These are phyloP conservation scores for Paramecium sonneborni DNA, from an alignment of 73 alveolate species.

Conservation along the genomic window DNA sequence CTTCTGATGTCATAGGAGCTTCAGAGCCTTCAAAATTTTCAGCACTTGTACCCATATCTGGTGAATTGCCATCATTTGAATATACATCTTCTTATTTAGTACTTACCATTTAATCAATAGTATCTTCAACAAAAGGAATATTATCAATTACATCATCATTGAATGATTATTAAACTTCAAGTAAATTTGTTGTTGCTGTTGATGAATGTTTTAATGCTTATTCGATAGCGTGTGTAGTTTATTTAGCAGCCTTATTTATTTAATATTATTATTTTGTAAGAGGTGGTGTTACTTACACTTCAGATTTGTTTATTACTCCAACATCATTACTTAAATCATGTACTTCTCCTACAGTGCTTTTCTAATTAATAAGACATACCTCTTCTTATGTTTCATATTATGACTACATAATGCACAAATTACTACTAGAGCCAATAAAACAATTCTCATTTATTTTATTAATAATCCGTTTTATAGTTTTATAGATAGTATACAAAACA, in stretches of 20 bases:
- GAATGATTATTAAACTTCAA: background rate
- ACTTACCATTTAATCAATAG: background rate
- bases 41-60: constrained; percentile 20
- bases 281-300: background rate
- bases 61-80: constrained; percentile 36
- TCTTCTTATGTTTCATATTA: background rate
- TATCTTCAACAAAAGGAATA: constrained; percentile 8
- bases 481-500: background rate
- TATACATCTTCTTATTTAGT: background rate
- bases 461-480: constrained; percentile 56
- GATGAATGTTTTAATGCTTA: background rate
- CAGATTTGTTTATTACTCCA: constrained; percentile 1
- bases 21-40: background rate
- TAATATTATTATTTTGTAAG: constrained; percentile 5
- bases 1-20: constrained; percentile 12
- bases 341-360: constrained; percentile 36
- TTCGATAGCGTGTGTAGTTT: background rate
- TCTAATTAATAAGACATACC: background rate
- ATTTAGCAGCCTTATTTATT: background rate
- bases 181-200: background rate
- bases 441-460: constrained; percentile 31
- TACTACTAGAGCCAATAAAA: background rate
- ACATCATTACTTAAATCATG: constrained; percentile 2
- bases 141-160: background rate
- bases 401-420: background rate